Conservation (phyloP, 2,329 filamentous ascomycete genomes). For the Ophiostoma sp. region DNA sequence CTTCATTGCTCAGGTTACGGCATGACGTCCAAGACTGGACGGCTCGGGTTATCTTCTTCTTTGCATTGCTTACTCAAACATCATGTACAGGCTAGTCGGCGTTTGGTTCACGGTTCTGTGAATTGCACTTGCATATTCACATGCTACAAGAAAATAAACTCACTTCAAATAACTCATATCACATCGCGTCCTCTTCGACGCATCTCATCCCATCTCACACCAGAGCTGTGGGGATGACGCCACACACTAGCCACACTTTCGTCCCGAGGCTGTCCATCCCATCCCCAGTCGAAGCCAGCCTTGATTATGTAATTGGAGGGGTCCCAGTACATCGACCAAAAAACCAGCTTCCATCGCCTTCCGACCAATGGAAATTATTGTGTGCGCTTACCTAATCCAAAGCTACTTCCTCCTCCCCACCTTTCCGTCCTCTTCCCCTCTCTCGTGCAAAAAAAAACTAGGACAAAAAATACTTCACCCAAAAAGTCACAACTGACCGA, state of each 20-base stretch:
- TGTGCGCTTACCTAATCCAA: slow-evolving; percentile 17
- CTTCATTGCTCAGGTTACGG: background rate
- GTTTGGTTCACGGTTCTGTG: slow-evolving; percentile 15
- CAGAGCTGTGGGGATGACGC: background rate
- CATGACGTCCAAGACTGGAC: background rate
- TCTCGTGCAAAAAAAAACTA: slow-evolving; percentile 19
- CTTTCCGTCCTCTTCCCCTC: slow-evolving; percentile 11
- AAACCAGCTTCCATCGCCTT: no score
- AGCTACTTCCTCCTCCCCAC: background rate
- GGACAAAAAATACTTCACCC: slow-evolving; percentile 20
- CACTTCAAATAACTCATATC: background rate
- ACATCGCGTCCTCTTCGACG: no score
- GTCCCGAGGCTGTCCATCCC: background rate
- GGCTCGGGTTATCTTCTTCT: slow-evolving; percentile 7
- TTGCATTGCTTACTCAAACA: background rate
- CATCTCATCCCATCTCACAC: background rate
- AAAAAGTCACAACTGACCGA: background rate
- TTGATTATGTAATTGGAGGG: slow-evolving; percentile 11
- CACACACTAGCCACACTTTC: slow-evolving; percentile 7
- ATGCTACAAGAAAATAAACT: background rate
- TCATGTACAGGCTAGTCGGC: slow-evolving; percentile 10
- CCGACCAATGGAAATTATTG: slow-evolving; percentile 20
- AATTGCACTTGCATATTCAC: background rate
- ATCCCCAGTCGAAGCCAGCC: background rate
- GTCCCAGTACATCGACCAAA: background rate